Percentiles rank a stretch among this genome's conserved stretches.
These are phyloP conservation scores for Skeletonema marinoi DNA, from an alignment of 108 stramenopile genomes.

Conservation along the genomic window DNA sequence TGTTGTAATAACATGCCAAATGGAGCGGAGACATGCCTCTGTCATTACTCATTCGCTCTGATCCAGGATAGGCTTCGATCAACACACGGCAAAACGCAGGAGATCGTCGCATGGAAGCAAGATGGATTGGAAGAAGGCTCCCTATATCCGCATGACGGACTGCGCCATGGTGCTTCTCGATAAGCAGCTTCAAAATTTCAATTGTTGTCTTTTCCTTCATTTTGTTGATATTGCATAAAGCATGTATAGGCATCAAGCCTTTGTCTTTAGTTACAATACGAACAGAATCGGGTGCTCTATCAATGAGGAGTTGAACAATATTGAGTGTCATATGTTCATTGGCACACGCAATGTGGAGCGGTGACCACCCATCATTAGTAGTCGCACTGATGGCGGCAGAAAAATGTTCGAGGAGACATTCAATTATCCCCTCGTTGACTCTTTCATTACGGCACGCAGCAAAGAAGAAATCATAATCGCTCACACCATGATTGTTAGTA, in stretches of 20 bases:
- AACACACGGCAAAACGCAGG: not conserved
- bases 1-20: no score
- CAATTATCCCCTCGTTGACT: no score
- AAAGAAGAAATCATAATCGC: no score
- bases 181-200: no score
- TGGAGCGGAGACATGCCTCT: no score
- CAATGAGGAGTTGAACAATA: not conserved
- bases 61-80: not conserved
- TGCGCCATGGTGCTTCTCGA: not conserved
- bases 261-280: not conserved
- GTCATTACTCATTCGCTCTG: no score
- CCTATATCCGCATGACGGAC: not conserved
- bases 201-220: no score
- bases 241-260: not conserved
- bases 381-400: not conserved
- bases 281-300: not conserved
- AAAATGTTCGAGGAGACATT: not conserved
- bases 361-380: not conserved
- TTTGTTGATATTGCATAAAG: not conserved
- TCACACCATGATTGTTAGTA: no score
- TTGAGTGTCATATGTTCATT: not conserved
- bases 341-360: not conserved
- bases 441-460: no score
- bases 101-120: not conserved
- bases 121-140: no score